Base-by-base conservation (phyloP, 371 early-diverging fungal species). In the Chytridium lagenaria region DNA sequence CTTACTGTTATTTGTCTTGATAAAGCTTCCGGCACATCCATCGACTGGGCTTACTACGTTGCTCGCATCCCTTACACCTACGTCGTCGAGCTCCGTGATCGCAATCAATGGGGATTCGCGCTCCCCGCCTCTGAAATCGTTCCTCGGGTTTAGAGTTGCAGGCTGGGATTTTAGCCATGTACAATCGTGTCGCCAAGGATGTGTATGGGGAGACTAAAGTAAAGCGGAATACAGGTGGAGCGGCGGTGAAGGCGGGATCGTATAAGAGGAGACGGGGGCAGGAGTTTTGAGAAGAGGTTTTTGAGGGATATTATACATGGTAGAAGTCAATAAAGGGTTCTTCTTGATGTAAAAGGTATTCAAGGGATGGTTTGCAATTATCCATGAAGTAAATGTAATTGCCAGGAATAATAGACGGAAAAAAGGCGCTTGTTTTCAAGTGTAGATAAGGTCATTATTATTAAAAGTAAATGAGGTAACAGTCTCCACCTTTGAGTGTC, bases 41-140 rank as follows among this genome's bases (percentile, higher is more conserved):
- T 67, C 28, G 72, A 72, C 39, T 66, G 22, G 33, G 44, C 59
- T 5, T 55, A 55, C 57, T 55, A 55, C 57, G 10, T 19, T 10
- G 57, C 26, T 23, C 22, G 68, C 34, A 68, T 22, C 39, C 57
- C 70, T 30, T 0, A 69, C 23, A 7, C 72, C 57, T 0, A 73
- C 39, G 59, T 55, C 37, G 52, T 73, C 55, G 73, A 73, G 52
- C 57, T 71, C 23, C 50, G 80, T 2, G 82, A 82, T 51, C 69
- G 49, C 0, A 78, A 78, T 5, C 19, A 15, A n/a, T 65, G 76
- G 49, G 79, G 79, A 22, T 81, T 82, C 72, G 10, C 71, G 44
- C 65, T 82, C 31, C 82, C 82, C 1, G 59, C 80, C 22, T 15
- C 3, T 34, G 72, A 73, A 65, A 82, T 82, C 40, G 69, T 76